Conservation (phyloP, 352 stramenopile species). For the Globisporangium lucens region DNA sequence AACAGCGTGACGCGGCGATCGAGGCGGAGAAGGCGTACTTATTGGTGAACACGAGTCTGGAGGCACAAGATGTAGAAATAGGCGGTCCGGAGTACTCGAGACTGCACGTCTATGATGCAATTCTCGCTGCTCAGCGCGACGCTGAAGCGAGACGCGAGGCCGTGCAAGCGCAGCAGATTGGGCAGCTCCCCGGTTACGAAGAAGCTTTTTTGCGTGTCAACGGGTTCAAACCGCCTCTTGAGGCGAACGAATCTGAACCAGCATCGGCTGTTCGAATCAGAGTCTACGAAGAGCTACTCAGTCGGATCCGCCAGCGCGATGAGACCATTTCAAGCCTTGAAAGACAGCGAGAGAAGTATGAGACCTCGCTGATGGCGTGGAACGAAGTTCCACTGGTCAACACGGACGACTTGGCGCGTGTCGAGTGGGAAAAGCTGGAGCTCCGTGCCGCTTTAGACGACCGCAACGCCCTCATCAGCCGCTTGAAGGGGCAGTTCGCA, state of each 20-base stretch:
- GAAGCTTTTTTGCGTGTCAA: neutral
- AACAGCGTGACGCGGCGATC: neutral
- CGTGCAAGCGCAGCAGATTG: conserved; percentile 16
- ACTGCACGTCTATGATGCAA: conserved; percentile 9
- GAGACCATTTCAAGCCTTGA: neutral
- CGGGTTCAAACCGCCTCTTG: conserved; percentile 2
- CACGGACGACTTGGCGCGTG: neutral
- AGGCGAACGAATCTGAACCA: neutral
- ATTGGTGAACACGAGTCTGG: neutral
- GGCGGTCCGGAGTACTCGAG: conserved; percentile 14
- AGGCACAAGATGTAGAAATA: neutral
- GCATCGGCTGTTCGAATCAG: neutral
- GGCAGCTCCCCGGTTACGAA: conserved; percentile 23
- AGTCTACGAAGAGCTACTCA: conserved; percentile 14
- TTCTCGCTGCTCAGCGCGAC: conserved; percentile 8
- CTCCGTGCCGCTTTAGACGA: neutral
- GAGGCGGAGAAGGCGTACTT: conserved; percentile 13
- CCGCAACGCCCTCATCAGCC: neutral
- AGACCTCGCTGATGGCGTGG: conserved; percentile 8
- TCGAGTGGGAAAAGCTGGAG: neutral
- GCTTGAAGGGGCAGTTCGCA: neutral
- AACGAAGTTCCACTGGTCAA: conserved; percentile 4
- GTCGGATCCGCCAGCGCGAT: conserved; percentile 2
- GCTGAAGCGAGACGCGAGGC: neutral
- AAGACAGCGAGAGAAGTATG: neutral